Evolutionary conservation across 75 land plant species (phyloP).

Genomic region (Selaginella tamariscina): DNA sequence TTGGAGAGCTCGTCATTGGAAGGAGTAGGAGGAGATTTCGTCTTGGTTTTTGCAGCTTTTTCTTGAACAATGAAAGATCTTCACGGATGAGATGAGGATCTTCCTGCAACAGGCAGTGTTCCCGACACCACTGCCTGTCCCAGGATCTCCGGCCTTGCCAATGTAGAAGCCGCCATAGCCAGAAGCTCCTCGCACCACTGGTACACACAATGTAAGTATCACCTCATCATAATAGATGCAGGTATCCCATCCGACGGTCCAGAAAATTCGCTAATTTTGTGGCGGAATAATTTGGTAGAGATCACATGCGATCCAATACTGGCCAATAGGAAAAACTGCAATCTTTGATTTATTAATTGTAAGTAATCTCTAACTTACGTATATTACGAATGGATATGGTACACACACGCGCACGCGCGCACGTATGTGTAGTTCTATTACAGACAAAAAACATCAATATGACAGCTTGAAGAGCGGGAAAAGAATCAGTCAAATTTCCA

Average conservation of each 20-base stretch:
- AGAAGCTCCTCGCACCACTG: too few relatives aligned
- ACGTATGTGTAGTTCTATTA: too few relatives aligned
- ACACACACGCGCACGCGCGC: too few relatives aligned
- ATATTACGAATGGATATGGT: too few relatives aligned
- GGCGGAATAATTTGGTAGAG: background rate
- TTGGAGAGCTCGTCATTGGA: constrained; percentile 84
- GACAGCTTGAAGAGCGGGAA: too few relatives aligned
- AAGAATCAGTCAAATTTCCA: too few relatives aligned
- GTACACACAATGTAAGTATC: too few relatives aligned
- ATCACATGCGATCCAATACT: background rate
- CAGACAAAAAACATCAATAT: too few relatives aligned
- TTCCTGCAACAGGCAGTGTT: constrained; percentile 21
- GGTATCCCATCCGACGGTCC: constrained; percentile 2
- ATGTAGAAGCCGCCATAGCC: constrained; percentile 19
- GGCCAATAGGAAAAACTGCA: background rate
- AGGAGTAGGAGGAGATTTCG: constrained; percentile 33
- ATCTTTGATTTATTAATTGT: too few relatives aligned
- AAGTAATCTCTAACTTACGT: too few relatives aligned
- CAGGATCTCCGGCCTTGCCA: constrained; percentile 51
- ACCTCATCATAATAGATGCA: too few relatives aligned
- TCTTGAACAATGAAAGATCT: constrained; percentile 54
- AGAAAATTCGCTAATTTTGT: background rate
- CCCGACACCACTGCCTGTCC: constrained; percentile 42
- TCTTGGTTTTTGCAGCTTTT: constrained; percentile 40
- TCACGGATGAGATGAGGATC: constrained; percentile 24